phyloP scores from a whole-genome alignment of 768 basidiomycete genomes.

The Coprinopsis strossmayeri region DNA sequence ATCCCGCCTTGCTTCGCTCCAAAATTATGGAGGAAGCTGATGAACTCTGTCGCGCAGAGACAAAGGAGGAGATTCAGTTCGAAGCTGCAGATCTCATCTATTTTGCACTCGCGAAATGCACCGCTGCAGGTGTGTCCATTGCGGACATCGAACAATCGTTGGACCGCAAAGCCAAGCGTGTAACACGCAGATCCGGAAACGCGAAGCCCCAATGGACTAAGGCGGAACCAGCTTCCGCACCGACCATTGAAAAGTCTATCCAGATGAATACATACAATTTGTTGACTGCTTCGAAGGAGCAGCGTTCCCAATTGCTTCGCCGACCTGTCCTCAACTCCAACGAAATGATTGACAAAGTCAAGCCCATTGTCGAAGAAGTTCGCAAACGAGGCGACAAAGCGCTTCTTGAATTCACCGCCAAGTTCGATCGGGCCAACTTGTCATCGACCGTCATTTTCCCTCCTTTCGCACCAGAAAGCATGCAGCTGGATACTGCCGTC shows the following conservation, averaged over 20 bases:
- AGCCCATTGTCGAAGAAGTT: slow-evolving; percentile 89
- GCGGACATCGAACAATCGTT: slow-evolving; percentile 79
- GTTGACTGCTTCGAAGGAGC: slow-evolving; percentile 34
- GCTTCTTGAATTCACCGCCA: slow-evolving; percentile 82
- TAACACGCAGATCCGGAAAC: slow-evolving; percentile 84
- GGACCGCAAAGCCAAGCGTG: slow-evolving; percentile 79
- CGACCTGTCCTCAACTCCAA: slow-evolving; percentile 85
- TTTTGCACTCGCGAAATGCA: slow-evolving; percentile 83
- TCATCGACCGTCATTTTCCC: slow-evolving; percentile 66
- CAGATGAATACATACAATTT: slow-evolving; percentile 74
- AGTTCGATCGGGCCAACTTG: slow-evolving; percentile 83
- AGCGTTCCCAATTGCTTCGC: slow-evolving; percentile 66
- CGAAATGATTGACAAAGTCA: slow-evolving; percentile 90
- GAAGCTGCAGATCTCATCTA: slow-evolving; percentile 95
- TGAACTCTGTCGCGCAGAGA: slow-evolving; percentile 82
- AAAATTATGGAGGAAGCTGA: slow-evolving; percentile 99
- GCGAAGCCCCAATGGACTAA: slow-evolving; percentile 78
- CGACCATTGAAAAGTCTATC: slow-evolving; percentile 41
- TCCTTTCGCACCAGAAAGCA: slow-evolving; percentile 65
- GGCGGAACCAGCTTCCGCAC: slow-evolving; percentile 11
- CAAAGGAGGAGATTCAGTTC: slow-evolving; percentile 79
- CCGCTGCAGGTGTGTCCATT: slow-evolving; percentile 74
- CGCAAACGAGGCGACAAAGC: slow-evolving; percentile 80
- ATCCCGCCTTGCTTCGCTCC: slow-evolving; percentile 72
- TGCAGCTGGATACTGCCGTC: slow-evolving; percentile 56